Conservation (phyloP, 176 grass and related monocot species). For the Areca catechu region DNA sequence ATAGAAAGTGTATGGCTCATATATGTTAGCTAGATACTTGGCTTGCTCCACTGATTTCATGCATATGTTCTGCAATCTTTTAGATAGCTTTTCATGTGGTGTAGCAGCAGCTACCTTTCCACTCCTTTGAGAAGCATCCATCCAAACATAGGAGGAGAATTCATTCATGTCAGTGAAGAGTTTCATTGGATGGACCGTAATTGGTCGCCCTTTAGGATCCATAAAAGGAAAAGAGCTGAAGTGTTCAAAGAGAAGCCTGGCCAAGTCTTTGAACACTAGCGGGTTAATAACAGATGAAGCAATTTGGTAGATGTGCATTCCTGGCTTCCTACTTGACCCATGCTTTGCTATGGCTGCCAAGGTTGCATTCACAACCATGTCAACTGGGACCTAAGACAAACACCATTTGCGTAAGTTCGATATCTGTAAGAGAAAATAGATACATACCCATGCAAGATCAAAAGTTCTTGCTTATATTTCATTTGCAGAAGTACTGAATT, state of each 20-base stretch:
- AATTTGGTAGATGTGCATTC: constrained; percentile 82
- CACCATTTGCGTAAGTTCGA: not conserved
- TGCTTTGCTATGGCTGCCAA: constrained; percentile 82
- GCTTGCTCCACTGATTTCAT: constrained; percentile 69
- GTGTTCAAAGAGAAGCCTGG: constrained; percentile 58
- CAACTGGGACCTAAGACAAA: constrained; percentile 54
- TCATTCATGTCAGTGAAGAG: constrained; percentile 65
- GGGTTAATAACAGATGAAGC: constrained; percentile 81
- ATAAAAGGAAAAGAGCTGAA: constrained; percentile 50
- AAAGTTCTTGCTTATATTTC: too few relatives aligned
- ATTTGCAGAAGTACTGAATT: not conserved
- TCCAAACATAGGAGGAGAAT: constrained; percentile 56
- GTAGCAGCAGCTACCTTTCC: not conserved
- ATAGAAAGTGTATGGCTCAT: constrained; percentile 93
- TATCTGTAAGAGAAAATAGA: too few relatives aligned
- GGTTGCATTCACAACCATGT: constrained; percentile 97
- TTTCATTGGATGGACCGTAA: constrained; percentile 48
- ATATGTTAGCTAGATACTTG: constrained; percentile 69
- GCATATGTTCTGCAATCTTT: constrained; percentile 37
- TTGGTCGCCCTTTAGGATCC: constrained; percentile 46
- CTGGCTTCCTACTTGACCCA: constrained; percentile 20
- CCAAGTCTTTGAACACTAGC: constrained; percentile 61
- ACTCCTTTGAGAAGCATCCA: constrained; percentile 49
- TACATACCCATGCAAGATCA: too few relatives aligned
- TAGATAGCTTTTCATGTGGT: constrained; percentile 20